Base-by-base conservation (phyloP, 1,284 basidiomycete species). In the Ustilago sp. region DNA sequence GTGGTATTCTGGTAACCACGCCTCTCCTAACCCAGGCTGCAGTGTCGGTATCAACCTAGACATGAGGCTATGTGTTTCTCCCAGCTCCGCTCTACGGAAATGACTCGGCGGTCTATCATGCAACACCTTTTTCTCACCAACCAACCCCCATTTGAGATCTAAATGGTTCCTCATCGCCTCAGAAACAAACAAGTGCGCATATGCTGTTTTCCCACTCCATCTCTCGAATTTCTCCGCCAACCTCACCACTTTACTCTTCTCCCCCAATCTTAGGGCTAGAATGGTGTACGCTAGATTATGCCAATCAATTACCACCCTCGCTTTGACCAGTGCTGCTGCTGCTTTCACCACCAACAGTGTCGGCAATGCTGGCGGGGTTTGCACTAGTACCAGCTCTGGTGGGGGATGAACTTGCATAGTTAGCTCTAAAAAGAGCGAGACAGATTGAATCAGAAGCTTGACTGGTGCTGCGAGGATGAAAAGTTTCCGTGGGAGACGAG, bases 301-400 rank as follows among this genome's bases (percentile, higher is more conserved):
- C 97, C 97, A 99, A 87, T 99, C 97, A 71, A 99, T 96, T 64
- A 99, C 92, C 68, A 99, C 89, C 80, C 93, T 93, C 72, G 91
- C 92, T 1, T 92, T 91, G 17, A 91, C 89, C 5, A 94, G 82
- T 8, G 70, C 35, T 28, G 90, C 90, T 0, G 93, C 91, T 45
- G 94, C 85, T 88, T 93, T 93, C 2, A 94, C 93, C 9, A 99
- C 88, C 2, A 91, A 90, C 13, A 99, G 90, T 0, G 96, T 96
- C 0, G 97, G 97, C 28, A 99, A 94, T 61, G 93, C 94, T 3
- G 97, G 97, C 13, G 97, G 97, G 81, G 98, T 99, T 93, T 98
- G 87, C 1, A 98, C 93, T 62, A 98, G 86, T 59, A 98, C 91
- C 80, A 93, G 92, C 85, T 95, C 92, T 0, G 95, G 93, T 7